Evolutionary conservation across 371 early-diverging fungal genomes (phyloP), one percentile per base, ranked within the genome.

Genomic region (Actinomucor elegans): DNA sequence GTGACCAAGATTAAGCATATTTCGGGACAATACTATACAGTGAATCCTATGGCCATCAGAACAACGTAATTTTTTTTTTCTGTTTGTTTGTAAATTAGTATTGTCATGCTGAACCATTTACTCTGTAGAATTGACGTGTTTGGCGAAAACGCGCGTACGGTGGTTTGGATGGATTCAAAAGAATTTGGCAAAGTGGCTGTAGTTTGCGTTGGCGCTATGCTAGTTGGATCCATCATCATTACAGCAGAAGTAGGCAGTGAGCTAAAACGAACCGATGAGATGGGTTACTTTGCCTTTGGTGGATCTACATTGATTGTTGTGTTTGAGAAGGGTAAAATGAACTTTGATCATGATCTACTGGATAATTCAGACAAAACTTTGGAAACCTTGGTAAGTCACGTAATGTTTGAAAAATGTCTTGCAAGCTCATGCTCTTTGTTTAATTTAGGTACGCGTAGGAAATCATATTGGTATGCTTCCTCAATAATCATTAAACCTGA

Each of bases 21-120:
- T 23, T 27, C 53, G n/a, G 71, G 71, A 4, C 66, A 64, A 20
- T 71, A 71, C 18, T 71, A 58, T 42, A 70, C 69, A 27, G 69
- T 65, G 40, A 65, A 41, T 23, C 26, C 44, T 17, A 91, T 94
- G 90, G 90, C 94, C n/a, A 84, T 93, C 38, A 70, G 89, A 33
- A 82, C 83, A n/a, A 72, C 70, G 65, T 80, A 68, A 65, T 48
- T 23, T 33, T 9, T 24, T 9, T 7, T 18, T 69, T 67, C 9
- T 70, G 67, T 59, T 62, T 64, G 3, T 63, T 67, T 14, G 61
- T 63, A 23, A 45, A 57, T 20, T 15, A 73, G 26, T 4, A 21
- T 17, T 43, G 4, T n/a, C n/a, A n/a, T n/a, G n/a, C n/a, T n/a
- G n/a, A n/a, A n/a, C n/a, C 33, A 32, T 29, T 1, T n/a, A 1